Base-by-base conservation (phyloP, 75 land plant species). In the Cryptomeria japonica region DNA sequence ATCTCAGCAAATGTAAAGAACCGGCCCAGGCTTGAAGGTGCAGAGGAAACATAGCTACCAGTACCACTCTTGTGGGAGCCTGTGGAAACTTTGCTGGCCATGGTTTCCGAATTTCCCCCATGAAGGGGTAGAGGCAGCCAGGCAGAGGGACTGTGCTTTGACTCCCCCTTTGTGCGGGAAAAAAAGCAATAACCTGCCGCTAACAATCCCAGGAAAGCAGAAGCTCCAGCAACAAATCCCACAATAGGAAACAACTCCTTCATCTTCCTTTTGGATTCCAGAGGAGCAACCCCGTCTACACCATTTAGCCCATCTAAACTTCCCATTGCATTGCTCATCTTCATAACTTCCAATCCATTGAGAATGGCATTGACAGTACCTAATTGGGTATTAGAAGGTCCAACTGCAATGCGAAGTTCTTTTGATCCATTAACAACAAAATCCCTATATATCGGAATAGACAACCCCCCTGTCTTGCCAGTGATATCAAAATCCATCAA, bases 311-410 rank as follows among this genome's bases (percentile, higher is more conserved):
- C 96, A 64, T 95, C 93, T 83, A 97, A 76, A 83, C 96, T 96
- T 0, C 92, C 92, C 1, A 88, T 92, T 5, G 91, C 78, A 76
- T 95, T 95, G 89, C 92, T 95, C 86, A 98, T 86, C 93, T 97
- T 98, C 91, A 96, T 88, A 13, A 98, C 90, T 92, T 98, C 99
- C 86, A 98, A 41, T 13, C 99, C 99, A 88, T 97, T 98, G 12
- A 97, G 90, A 32, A 97, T 91, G 1, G 99, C 96, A 83, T 96
- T 93, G 11, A 89, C 76, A 13, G 46, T 9, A 86, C 49, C 14
- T 88, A 32, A 0, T 94, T 93, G 3, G 93, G 92, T 1, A 95
- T 90, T 90, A 92, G 95, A 80, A 94, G 91, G 91, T 32, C 91
- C 91, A 34, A 90, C 44, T 47, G 88, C 76, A 79, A 90, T 75